Evolutionary conservation across 768 basidiomycete genomes (phyloP).

Genomic region (Boletus sensibilis): DNA sequence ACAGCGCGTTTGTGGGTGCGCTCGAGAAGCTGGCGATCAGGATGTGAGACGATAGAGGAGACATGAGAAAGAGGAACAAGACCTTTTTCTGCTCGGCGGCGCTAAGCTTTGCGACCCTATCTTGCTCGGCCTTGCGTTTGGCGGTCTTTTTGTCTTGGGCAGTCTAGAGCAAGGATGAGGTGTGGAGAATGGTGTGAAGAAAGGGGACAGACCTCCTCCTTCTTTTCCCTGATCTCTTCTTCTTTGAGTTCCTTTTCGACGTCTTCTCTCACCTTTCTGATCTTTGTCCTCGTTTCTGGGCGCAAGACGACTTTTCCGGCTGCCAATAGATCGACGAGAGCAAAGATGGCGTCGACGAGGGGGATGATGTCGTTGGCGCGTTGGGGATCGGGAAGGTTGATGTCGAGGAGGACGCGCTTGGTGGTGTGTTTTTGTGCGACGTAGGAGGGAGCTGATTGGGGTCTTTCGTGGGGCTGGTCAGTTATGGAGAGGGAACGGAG

Average conservation of each 20-base stretch:
- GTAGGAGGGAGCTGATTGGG: constrained; percentile 48
- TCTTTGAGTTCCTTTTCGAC: constrained; percentile 66
- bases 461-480: constrained; percentile 79
- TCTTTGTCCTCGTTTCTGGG: constrained; percentile 80
- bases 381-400: constrained; percentile 53
- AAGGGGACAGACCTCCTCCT: constrained; percentile 55
- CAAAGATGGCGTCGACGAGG: constrained; percentile 68
- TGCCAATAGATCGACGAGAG: constrained; percentile 67
- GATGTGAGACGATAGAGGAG: constrained; percentile 1
- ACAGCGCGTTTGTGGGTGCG: constrained; percentile 73
- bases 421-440: constrained; percentile 43
- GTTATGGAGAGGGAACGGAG: constrained; percentile 89
- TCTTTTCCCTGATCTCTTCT: constrained; percentile 64
- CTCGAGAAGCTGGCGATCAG: constrained; percentile 52
- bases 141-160: constrained; percentile 69
- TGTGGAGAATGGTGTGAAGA: neutral
- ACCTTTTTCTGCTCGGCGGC: constrained; percentile 85
- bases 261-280: constrained; percentile 71
- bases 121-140: constrained; percentile 73
- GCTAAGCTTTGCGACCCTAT: constrained; percentile 67
- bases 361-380: constrained; percentile 47
- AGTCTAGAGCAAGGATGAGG: constrained; percentile 33
- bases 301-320: constrained; percentile 53
- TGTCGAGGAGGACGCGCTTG: constrained; percentile 74
- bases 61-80: neutral